Conservation (phyloP, 495 filamentous ascomycete genomes). For the Penicillium cinerascens region DNA sequence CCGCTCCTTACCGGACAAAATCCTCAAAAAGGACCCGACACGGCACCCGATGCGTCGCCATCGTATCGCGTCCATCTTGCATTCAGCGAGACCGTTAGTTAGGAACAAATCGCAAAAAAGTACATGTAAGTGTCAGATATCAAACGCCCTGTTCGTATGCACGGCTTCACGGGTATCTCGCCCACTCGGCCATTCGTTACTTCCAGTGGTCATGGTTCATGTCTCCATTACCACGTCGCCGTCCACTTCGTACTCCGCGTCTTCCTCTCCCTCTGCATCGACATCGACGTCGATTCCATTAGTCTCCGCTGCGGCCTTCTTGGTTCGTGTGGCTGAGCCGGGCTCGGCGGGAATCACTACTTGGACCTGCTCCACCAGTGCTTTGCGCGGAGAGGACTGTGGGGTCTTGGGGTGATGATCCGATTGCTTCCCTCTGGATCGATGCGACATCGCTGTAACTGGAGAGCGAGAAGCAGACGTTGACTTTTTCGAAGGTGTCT, state of each 20-base stretch:
- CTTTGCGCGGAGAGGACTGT: conserved; percentile 34
- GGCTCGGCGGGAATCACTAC: conserved; percentile 33
- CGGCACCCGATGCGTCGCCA: not conserved
- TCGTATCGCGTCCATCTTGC: not conserved
- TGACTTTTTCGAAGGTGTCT: conserved; percentile 17
- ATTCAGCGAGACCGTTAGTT: not conserved
- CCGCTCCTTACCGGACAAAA: not conserved
- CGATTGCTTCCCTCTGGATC: conserved; percentile 18
- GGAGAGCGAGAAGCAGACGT: conserved; percentile 18
- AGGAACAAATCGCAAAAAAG: not conserved
- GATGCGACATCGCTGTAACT: conserved; percentile 13
- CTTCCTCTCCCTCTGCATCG: conserved; percentile 32
- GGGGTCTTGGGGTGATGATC: conserved; percentile 21
- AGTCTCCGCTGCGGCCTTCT: conserved; percentile 9
- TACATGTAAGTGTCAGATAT: not conserved
- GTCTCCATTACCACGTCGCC: conserved; percentile 39
- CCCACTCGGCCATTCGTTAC: conserved; percentile 4
- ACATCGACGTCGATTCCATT: conserved; percentile 22
- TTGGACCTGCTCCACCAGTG: conserved; percentile 40
- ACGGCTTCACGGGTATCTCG: conserved; percentile 5
- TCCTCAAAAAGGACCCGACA: not conserved
- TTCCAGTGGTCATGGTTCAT: conserved; percentile 16
- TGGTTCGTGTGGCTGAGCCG: conserved; percentile 8
- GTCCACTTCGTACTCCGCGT: conserved; percentile 33
- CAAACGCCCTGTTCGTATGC: conserved; percentile 28